Percentiles rank a stretch among this genome's conserved stretches.
phyloP scores from a whole-genome alignment of 2,329 filamentous ascomycete species.

The Seiridium cupressi region DNA sequence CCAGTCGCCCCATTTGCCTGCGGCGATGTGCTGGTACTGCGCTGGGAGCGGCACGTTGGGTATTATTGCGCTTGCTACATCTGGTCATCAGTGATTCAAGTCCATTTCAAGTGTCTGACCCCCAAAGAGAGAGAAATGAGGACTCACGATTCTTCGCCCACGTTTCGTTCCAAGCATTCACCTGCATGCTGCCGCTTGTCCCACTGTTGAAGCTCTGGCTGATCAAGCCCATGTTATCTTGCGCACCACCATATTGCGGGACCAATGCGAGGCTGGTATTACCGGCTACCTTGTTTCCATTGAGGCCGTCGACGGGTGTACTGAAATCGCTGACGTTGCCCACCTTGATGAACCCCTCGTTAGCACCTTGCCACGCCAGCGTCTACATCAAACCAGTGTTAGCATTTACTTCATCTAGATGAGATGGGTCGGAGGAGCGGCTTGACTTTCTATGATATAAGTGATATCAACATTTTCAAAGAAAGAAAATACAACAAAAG shows the following conservation, averaged over 20 bases:
- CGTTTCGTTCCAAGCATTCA: background rate
- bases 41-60: constrained; percentile 9
- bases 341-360: constrained; percentile 13
- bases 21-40: constrained; percentile 14
- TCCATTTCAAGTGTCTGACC: no score
- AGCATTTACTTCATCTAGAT: no score
- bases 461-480: no score
- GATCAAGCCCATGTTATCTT: constrained; percentile 8
- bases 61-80: constrained; percentile 12
- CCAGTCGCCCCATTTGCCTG: constrained; percentile 15
- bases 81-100: background rate
- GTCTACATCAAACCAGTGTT: background rate
- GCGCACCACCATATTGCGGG: constrained; percentile 12
- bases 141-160: constrained; percentile 14
- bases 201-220: constrained; percentile 1
- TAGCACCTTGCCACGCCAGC: constrained; percentile 15
- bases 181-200: constrained; percentile 7
- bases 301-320: constrained; percentile 8
- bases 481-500: no score
- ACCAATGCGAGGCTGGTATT: constrained; percentile 15
- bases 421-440: no score
- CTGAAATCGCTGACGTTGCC: constrained; percentile 15
- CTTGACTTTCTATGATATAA: no score
- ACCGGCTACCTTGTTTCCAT: constrained; percentile 9
- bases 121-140: background rate